phyloP scores from a whole-genome alignment of 768 basidiomycete genomes.

The Aureoboletus auriporus region DNA sequence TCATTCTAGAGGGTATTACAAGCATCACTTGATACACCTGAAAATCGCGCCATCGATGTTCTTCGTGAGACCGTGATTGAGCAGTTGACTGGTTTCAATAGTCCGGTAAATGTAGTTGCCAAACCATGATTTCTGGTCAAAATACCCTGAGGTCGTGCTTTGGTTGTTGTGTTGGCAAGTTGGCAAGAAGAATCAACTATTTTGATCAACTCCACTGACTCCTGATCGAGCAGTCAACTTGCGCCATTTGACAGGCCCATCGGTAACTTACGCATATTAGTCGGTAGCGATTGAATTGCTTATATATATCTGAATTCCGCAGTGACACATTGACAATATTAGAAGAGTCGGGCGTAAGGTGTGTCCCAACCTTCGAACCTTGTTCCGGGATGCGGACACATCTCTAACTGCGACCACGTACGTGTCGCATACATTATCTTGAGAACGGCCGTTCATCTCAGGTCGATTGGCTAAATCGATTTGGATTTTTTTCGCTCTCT shows the following conservation, averaged over 20 bases:
- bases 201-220: background rate
- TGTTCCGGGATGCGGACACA: slow-evolving; percentile 9
- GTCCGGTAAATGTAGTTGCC: slow-evolving; percentile 12
- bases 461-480: background rate
- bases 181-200: no score
- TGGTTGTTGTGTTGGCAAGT: no score
- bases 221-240: background rate
- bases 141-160: no score
- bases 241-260: background rate
- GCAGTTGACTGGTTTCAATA: slow-evolving; percentile 8
- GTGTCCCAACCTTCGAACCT: slow-evolving; percentile 14
- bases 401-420: slow-evolving; percentile 1
- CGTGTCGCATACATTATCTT: slow-evolving; percentile 8
- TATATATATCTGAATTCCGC: slow-evolving; percentile 1
- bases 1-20: slow-evolving; percentile 14
- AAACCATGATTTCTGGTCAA: background rate
- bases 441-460: background rate
- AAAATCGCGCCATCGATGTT: slow-evolving; percentile 10
- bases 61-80: slow-evolving; percentile 7
- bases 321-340: background rate
- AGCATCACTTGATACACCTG: slow-evolving; percentile 10
- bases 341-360: slow-evolving; percentile 16
- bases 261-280: slow-evolving; percentile 8
- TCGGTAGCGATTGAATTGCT: slow-evolving; percentile 26
- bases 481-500: background rate